Evolutionary conservation across 2,329 filamentous ascomycete species (phyloP), one percentile per base, ranked within the genome.

Genomic region (Penicillium olsonii): DNA sequence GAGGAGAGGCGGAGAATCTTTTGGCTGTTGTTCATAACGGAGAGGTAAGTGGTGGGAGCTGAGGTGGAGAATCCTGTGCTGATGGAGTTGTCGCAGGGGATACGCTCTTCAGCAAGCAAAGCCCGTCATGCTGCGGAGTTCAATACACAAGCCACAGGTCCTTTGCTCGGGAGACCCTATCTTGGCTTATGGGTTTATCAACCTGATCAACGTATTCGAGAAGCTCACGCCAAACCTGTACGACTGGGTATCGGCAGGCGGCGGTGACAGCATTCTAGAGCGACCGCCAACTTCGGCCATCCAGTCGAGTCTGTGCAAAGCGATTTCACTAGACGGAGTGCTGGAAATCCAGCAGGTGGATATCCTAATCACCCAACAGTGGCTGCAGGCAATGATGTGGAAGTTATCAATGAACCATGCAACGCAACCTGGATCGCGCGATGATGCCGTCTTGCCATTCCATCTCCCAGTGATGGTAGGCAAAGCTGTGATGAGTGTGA

Each of bases 381-480:
- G 86, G 86, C 75, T 89, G 2, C 78, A 84, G 35, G 79, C 85
- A 0, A 86, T 88, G 72, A 82, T 88, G 43, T 89, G 86, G 86
- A 86, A 87, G 59, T 77, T 86, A 2, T 85, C 84, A 4, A 86
- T 87, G 50, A 84, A 85, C 58, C 81, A 83, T 31, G 78, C 83
- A 14, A 75, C 87, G 17, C 85, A 83, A 26, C 83, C 80, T 26
- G 77, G 77, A 2, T 76, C 83, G 0, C 68, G 75, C 2, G 61
- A 67, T 6, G 80, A 87, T 48, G 77, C 78, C 44, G 79, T 82
- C 39, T 76, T 86, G 53, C 80, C 83, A 0, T 87, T 86, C 56
- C 79, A 83, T 47, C 85, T 85, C 46, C 82, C 85, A 1, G 76
- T 85, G 10, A 75, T 84, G 45, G 79, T 88, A 52, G 78, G 84